Base-by-base conservation (phyloP, 2,329 filamentous ascomycete genomes). In the Colletotrichum euphorbiae region DNA sequence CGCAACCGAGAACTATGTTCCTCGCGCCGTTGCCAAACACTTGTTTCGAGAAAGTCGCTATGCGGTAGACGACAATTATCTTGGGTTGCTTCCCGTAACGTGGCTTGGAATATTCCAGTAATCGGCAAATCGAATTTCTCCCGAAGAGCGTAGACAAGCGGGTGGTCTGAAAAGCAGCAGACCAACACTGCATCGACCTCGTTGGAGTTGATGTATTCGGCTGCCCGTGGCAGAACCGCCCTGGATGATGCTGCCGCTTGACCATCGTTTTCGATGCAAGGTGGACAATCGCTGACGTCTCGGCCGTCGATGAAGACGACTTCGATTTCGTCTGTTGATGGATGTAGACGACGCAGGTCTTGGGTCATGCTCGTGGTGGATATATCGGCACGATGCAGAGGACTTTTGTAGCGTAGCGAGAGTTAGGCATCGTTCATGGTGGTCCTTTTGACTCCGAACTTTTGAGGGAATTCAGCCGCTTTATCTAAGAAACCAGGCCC, bases 131-230 rank as follows among this genome's bases (percentile, higher is more conserved):
- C 9, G 31, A 21, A 40, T 7, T 9, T 4, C 9, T 61, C 55
- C 5, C 28, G 17, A 2, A 69, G 55, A 2, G 66, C 62, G 42
- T 50, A 31, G 5, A 69, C 62, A 11, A 69, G 62, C 2, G 66
- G 62, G 6, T 69, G 66, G 3, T 69, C 55, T 3, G 66, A 69
- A 42, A 69, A 69, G n/a, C 66, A 69, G 36, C 66, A 69, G 15
- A 69, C 50, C 6, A 69, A 48, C 12, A 69, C 62, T 15, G 24
- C 66, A 17, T 69, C 54, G 5, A 31, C 19, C 12, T 12, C 2
- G n/a, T 60, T 48, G 3, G 55, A 50, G 36, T 15, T 19, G 21
- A 67, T 21, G 62, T 61, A 19, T 11, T 55, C 48, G 13, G 56
- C n/a, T 2, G 55, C 48, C 5, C 66, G 33, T 2, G 66, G 66